Evolutionary conservation across 73 alveolate species (phyloP), one percentile per base, ranked within the genome.

Genomic region (Stentor roeselii): DNA sequence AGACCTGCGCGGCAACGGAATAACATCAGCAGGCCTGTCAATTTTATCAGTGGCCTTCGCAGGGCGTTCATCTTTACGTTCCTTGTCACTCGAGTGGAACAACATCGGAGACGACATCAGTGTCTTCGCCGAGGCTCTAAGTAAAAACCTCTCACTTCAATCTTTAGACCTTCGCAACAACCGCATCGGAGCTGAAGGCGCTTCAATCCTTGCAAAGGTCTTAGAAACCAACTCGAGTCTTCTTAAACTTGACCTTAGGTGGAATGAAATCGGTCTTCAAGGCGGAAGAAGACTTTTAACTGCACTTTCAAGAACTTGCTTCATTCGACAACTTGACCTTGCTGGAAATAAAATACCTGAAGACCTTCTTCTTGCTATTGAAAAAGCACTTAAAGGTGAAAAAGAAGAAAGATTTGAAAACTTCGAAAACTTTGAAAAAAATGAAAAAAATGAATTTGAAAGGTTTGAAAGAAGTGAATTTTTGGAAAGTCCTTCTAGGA

Each of bases 91-190:
- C 34, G 91, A 86, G 58, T 86, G 87, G 87, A 86, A 86, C 58
- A 58, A 59, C 78, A 27, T 86, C 21, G 91, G 91, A 3, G 3
- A 3, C 27, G 82, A 78, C 30, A 87, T 80, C 39, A 77, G 59
- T 4, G n/a, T n/a, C n/a, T 34, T 87, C 6, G 78, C 88, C 75
- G 59, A 78, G 21, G 78, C 92, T 3, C 40, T 87, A 14, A 40
- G 59, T 30, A 76, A 83, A 37, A 83, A 87, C 35, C 59, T 86
- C 15, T 40, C 83, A n/a, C 21, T 87, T 36, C 36, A 60, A 39
- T 86, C 75, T 39, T 76, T 87, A 1, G 92, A 87, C 75, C 39
- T 87, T 3, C 60, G 88, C 39, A 83, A 83, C 76, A 87, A 87
- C 41, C 3, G 42, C 58, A 87, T 87, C 32, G 75, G 85, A 21